Percentiles rank a stretch among this genome's conserved stretches.
phyloP scores from a whole-genome alignment of 768 basidiomycete genomes.

The Russula brevipes region DNA sequence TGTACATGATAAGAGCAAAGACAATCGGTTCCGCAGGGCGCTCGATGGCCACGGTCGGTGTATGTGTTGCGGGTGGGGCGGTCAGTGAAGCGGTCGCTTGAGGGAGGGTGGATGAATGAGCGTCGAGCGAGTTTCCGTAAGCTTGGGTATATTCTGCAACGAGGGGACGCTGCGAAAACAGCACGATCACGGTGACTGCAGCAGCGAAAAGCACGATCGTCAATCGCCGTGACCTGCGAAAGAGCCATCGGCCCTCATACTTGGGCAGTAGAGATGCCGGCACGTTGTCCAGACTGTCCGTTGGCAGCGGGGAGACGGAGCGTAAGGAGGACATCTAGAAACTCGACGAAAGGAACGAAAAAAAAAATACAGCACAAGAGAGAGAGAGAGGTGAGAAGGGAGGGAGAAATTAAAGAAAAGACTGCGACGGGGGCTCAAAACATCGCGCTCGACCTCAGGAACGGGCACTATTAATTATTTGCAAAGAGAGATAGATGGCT shows the following conservation, averaged over 20 bases:
- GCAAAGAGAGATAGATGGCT: no score
- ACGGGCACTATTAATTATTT: no score
- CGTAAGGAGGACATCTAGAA: neutral
- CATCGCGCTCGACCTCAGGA: no score
- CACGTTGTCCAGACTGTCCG: neutral
- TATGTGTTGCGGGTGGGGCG: neutral
- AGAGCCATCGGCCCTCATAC: neutral
- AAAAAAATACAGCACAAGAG: no score
- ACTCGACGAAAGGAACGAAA: no score
- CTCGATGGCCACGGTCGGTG: neutral
- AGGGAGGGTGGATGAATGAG: neutral
- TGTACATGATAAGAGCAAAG: conserved; percentile 23
- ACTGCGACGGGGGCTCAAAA: no score
- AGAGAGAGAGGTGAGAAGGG: no score
- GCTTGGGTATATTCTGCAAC: neutral
- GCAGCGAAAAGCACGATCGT: conserved; percentile 1
- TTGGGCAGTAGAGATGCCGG: neutral
- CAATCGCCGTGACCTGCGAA: conserved; percentile 7
- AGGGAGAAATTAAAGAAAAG: no score
- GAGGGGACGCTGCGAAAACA: neutral
- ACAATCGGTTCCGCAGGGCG: conserved; percentile 10
- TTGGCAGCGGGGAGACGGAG: neutral
- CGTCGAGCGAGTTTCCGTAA: neutral
- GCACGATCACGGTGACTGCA: neutral
- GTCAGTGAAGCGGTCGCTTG: neutral